Percentiles rank a stretch among this genome's conserved stretches.
Conservation (phyloP, 2,329 filamentous ascomycete species). For the Epichloe uncinata region DNA sequence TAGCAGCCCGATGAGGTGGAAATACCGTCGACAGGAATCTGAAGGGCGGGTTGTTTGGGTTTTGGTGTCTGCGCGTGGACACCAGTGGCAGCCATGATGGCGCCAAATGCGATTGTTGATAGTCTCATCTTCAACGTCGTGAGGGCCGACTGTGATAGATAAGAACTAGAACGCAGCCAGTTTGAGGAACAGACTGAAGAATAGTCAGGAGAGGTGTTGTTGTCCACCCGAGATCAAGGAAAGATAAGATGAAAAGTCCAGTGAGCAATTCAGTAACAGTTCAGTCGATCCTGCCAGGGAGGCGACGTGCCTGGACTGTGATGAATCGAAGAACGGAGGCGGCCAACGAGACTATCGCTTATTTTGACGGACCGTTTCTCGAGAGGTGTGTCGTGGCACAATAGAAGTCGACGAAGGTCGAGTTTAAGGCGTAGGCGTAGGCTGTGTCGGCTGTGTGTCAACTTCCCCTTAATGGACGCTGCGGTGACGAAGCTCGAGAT, state of each 20-base stretch:
- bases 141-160: background rate
- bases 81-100: slow-evolving; percentile 17
- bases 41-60: slow-evolving; percentile 21
- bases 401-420: background rate
- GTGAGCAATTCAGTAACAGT: slow-evolving; percentile 3
- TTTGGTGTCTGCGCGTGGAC: slow-evolving; percentile 8
- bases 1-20: slow-evolving; percentile 39
- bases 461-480: background rate
- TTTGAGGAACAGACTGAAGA: background rate
- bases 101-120: slow-evolving; percentile 15
- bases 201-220: background rate
- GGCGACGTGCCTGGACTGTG: slow-evolving; percentile 2
- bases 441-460: background rate
- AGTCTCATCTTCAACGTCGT: slow-evolving; percentile 17
- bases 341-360: background rate
- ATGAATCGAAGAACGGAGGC: background rate
- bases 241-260: background rate
- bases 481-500: background rate
- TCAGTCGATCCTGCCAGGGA: slow-evolving; percentile 14
- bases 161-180: background rate
- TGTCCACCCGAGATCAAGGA: background rate
- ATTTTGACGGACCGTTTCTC: background rate
- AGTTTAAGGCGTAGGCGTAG: background rate
- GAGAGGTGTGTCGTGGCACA: background rate
- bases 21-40: slow-evolving; percentile 22